These are phyloP conservation scores for Hymenoscyphus infarciens DNA, from an alignment of 2,329 filamentous ascomycete genomes.

Conservation along the genomic window DNA sequence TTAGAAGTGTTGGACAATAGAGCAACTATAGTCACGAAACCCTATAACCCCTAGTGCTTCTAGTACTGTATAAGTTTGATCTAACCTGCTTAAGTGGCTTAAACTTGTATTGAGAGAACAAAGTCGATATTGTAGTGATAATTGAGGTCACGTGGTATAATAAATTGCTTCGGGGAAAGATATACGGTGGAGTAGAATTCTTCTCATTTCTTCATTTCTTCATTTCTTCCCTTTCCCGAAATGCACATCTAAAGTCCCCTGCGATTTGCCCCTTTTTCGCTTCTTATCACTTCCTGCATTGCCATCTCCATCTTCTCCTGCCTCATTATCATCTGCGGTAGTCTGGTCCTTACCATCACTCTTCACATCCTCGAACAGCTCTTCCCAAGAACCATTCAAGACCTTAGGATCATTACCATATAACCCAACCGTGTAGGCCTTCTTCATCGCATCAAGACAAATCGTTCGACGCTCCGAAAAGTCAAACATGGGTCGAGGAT, in stretches of 20 bases:
- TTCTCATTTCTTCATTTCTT: slow-evolving; percentile 5
- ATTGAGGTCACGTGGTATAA: too few relatives aligned
- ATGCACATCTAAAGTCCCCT: slow-evolving; percentile 27
- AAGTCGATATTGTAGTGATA: too few relatives aligned
- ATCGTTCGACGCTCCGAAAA: background rate
- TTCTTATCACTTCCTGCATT: slow-evolving; percentile 20
- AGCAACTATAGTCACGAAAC: too few relatives aligned
- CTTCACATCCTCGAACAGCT: slow-evolving; percentile 42
- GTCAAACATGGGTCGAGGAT: slow-evolving; percentile 8
- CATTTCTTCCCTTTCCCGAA: slow-evolving; percentile 21
- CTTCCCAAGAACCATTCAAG: slow-evolving; percentile 55
- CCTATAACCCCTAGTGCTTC: too few relatives aligned
- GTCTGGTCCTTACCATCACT: slow-evolving; percentile 12
- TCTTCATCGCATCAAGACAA: slow-evolving; percentile 11
- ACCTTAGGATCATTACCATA: slow-evolving; percentile 61
- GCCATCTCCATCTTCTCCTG: slow-evolving; percentile 14
- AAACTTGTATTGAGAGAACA: too few relatives aligned
- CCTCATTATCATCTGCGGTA: slow-evolving; percentile 10
- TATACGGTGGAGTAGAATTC: too few relatives aligned
- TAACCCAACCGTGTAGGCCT: slow-evolving; percentile 45
- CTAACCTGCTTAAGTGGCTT: too few relatives aligned
- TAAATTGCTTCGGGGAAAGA: too few relatives aligned
- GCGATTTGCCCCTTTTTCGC: slow-evolving; percentile 15
- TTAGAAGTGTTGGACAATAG: too few relatives aligned
- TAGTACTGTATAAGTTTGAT: too few relatives aligned